These are phyloP conservation scores for Tripterygium wilfordii DNA, from an alignment of 177 flowering plant species.

Conservation along the genomic window DNA sequence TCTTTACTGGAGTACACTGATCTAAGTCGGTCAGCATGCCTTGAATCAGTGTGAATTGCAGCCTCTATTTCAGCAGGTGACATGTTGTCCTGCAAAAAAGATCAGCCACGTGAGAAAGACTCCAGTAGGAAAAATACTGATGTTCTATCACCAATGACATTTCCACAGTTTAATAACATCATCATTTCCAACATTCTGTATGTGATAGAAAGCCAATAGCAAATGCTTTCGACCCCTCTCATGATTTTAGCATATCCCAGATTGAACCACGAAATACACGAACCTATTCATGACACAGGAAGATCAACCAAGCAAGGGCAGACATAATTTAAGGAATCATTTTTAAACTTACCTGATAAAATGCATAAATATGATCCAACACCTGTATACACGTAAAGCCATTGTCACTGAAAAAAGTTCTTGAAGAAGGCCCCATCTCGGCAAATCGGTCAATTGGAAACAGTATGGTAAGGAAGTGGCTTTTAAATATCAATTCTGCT, in stretches of 20 bases:
- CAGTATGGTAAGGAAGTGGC: constrained; percentile 74
- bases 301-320: neutral
- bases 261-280: too few species aligned
- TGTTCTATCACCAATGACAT: too few species aligned
- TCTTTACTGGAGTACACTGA: constrained; percentile 55
- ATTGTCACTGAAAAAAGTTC: constrained; percentile 72
- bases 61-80: constrained; percentile 63
- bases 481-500: constrained; percentile 61
- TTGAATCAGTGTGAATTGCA: constrained; percentile 89
- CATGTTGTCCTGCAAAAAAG: constrained; percentile 66
- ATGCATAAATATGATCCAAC: constrained; percentile 66
- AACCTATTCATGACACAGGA: too few species aligned
- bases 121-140: neutral
- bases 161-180: too few species aligned
- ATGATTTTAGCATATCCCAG: too few species aligned
- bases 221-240: too few species aligned
- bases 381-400: constrained; percentile 82
- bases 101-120: neutral
- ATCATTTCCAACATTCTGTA: too few species aligned
- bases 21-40: constrained; percentile 81
- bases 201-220: too few species aligned
- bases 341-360: constrained; percentile 67
- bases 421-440: constrained; percentile 93
- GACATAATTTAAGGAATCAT: neutral
- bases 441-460: constrained; percentile 83